phyloP scores from a whole-genome alignment of 306 rosid species.

The Carpinus viminea region DNA sequence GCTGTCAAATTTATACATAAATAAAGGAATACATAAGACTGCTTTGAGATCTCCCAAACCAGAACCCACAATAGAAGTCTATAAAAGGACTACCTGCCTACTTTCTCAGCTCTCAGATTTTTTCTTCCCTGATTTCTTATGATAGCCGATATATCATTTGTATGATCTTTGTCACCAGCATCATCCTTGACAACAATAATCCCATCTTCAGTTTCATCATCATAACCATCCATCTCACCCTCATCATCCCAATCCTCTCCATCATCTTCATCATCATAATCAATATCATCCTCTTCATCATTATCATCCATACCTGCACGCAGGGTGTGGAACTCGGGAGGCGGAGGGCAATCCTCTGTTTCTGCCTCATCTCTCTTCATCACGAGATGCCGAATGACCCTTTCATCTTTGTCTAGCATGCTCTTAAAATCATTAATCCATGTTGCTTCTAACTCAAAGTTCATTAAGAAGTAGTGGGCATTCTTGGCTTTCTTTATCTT shows the following conservation, averaged over 20 bases:
- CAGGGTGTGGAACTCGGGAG: constrained; percentile 61
- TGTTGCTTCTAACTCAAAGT: constrained; percentile 82
- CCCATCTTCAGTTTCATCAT: constrained; percentile 33
- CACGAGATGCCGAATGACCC: constrained; percentile 86
- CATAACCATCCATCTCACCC: constrained; percentile 35
- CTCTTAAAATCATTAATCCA: constrained; percentile 84
- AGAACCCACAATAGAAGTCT: not conserved
- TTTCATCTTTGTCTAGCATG: constrained; percentile 81
- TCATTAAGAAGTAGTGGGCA: constrained; percentile 82
- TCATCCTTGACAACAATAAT: constrained; percentile 31
- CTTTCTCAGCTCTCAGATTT: constrained; percentile 32
- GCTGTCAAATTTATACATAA: constrained; percentile 7
- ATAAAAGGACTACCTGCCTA: constrained; percentile 30
- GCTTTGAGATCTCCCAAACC: constrained; percentile 16
- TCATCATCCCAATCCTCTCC: constrained; percentile 38
- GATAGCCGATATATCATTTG: constrained; percentile 17
- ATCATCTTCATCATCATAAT: constrained; percentile 28
- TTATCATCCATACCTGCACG: constrained; percentile 43
- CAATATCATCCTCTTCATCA: constrained; percentile 43
- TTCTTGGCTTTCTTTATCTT: constrained; percentile 72
- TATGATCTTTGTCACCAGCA: constrained; percentile 28
- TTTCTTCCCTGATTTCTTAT: constrained; percentile 13
- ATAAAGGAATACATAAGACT: constrained; percentile 7
- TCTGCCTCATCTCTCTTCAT: constrained; percentile 79
- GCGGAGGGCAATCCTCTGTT: constrained; percentile 93